phyloP scores from a whole-genome alignment of 495 filamentous ascomycete species.

The Sabuloglossum arenarium region DNA sequence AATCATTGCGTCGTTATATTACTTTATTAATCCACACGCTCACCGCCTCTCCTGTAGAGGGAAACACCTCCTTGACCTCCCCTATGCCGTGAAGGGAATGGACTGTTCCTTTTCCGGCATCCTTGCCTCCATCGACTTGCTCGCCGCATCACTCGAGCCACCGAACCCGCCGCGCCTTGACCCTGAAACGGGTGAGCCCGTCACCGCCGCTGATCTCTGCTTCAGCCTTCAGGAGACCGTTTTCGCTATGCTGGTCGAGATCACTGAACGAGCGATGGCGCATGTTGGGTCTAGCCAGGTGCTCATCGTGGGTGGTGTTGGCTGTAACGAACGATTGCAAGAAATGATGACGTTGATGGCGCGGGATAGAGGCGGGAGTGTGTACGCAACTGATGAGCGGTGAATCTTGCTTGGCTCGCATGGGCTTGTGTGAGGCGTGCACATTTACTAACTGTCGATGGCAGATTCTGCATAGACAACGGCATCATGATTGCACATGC shows the following conservation, averaged over 20 bases:
- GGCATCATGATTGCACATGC: conserved; percentile 99
- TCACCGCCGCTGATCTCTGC: conserved; percentile 77
- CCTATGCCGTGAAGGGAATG: conserved; percentile 96
- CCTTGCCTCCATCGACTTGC: conserved; percentile 53
- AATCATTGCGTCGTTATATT: background rate
- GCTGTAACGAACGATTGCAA: conserved; percentile 89
- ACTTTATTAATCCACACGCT: background rate
- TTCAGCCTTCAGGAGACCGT: conserved; percentile 91
- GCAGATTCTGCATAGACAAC: conserved; percentile 91
- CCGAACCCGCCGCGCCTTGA: conserved; percentile 10
- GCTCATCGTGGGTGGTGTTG: conserved; percentile 90
- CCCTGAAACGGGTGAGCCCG: conserved; percentile 22
- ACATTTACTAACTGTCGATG: background rate
- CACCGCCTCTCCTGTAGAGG: conserved; percentile 11
- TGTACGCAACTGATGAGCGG: conserved; percentile 79
- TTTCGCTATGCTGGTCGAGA: conserved; percentile 93
- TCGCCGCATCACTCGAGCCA: conserved; percentile 41
- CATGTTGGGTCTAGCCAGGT: conserved; percentile 85
- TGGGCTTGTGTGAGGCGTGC: background rate
- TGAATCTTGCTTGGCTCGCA: background rate
- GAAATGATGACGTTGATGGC: conserved; percentile 99
- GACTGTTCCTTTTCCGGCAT: conserved; percentile 91
- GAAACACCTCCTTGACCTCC: conserved; percentile 57
- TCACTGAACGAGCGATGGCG: conserved; percentile 95
- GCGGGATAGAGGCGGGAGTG: conserved; percentile 66